Percentiles rank a stretch among this genome's conserved stretches.
phyloP scores from a whole-genome alignment of 768 basidiomycete species.

The Suillus alpinus region DNA sequence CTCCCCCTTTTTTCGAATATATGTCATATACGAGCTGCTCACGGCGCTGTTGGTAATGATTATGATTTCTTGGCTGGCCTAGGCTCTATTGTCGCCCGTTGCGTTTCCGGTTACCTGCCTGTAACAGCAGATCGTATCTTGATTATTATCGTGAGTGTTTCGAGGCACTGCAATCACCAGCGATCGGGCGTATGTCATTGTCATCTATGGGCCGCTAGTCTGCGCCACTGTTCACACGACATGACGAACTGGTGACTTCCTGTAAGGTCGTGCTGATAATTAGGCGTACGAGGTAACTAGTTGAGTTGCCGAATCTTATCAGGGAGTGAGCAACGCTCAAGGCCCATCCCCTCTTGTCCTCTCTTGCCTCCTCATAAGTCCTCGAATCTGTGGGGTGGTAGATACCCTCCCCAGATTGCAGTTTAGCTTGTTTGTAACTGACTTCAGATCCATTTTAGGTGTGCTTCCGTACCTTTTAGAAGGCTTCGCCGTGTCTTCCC shows the following conservation, averaged over 20 bases:
- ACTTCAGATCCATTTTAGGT: neutral
- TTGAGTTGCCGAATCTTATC: neutral
- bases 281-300: neutral
- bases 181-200: neutral
- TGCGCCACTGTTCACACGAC: neutral
- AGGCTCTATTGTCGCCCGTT: neutral
- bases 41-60: too few relatives aligned
- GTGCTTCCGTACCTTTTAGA: neutral
- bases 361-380: neutral
- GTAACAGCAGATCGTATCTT: neutral
- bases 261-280: neutral
- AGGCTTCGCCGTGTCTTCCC: neutral
- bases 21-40: neutral
- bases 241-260: neutral
- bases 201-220: neutral
- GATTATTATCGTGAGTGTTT: slow-evolving; percentile 1
- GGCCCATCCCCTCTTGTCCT: neutral
- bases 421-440: neutral
- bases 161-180: neutral
- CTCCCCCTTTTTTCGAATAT: neutral
- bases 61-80: neutral
- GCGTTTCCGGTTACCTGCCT: neutral
- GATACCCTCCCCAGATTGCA: neutral
- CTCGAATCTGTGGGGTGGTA: neutral
- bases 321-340: too few relatives aligned